Base-by-base conservation (phyloP, 179 eudicot genomes). In the Drosera spatulata region DNA sequence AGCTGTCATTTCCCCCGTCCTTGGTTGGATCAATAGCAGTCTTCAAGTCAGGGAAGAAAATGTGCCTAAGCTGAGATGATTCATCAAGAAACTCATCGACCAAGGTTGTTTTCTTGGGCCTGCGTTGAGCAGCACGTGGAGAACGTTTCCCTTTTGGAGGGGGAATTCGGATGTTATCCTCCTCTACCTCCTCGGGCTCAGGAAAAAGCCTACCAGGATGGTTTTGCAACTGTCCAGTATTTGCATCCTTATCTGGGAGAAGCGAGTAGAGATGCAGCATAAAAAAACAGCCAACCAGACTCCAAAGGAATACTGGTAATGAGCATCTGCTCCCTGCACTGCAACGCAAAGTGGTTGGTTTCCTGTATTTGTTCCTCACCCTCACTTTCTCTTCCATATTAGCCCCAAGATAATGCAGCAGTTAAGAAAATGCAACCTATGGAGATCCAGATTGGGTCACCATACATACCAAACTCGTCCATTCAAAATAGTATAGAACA, bases 1-100 rank as follows among this genome's bases (percentile, higher is more conserved):
- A 75, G 73, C 88, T 89, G 58, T 74, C 85, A 53, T 80, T 81
- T 12, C 73, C 85, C 65, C 50, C 55, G 61, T 64, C 73, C 59
- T 75, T 89, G 61, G 42, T 71, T 2, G 99, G 95, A 75, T 81
- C 87, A 54, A 93, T 61, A 11, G 93, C 93, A 65, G 78, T 80
- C 66, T 69, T 80, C 75, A 66, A 52, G 69, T 61, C 76, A 41
- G 99, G 99, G 61, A 93, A 93, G 77, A 93, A 93, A 51, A 82
- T 52, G 61, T 80, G 84, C 79, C 96, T 73, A 48, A 93, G 77
- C 62, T 75, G 95, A 61, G 99, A 93, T 54, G 81, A 44, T 69
- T 89, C 96, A 14, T 93, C 99, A 58, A 93, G 90, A 66, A 89
- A 93, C 74, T 93, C 99, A 50, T 93, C 99, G 53, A 93, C 77